These are phyloP conservation scores for Luvunga scandens DNA, from an alignment of 345 rosid species.

Conservation along the genomic window DNA sequence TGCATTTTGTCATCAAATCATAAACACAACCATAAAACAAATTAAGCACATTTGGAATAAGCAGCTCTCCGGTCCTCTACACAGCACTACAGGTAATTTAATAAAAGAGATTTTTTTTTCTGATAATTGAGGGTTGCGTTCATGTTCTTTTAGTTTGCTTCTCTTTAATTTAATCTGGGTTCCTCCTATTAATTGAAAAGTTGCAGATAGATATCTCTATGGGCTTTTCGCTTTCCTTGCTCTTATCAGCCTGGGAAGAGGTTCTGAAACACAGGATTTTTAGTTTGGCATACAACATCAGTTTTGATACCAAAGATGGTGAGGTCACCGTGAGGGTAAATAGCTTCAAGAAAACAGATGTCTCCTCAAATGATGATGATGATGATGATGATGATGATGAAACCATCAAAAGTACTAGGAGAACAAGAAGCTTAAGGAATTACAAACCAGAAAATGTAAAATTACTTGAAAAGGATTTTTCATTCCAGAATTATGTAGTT, in stretches of 20 bases:
- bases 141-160: not conserved
- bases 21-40: too few relatives aligned
- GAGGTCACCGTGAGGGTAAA: constrained; percentile 20
- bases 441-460: constrained; percentile 30
- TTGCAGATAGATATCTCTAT: not conserved
- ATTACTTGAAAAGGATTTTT: constrained; percentile 22
- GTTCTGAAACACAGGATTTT: constrained; percentile 22
- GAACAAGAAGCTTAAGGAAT: constrained; percentile 27
- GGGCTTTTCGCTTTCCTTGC: constrained; percentile 42
- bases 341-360: constrained; percentile 33
- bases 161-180: not conserved
- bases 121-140: too few relatives aligned
- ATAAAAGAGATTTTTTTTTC: too few relatives aligned
- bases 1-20: not conserved
- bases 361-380: not conserved
- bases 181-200: too few relatives aligned
- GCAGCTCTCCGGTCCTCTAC: too few relatives aligned
- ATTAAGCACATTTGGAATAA: too few relatives aligned
- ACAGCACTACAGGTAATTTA: too few relatives aligned
- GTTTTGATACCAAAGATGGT: constrained; percentile 18
- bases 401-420: not conserved
- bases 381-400: too few relatives aligned
- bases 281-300: constrained; percentile 19
- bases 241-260: constrained; percentile 41
- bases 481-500: constrained; percentile 32